phyloP scores from a whole-genome alignment of 176 grass and related monocot species.

The Ampelocalamus luodianensis region DNA sequence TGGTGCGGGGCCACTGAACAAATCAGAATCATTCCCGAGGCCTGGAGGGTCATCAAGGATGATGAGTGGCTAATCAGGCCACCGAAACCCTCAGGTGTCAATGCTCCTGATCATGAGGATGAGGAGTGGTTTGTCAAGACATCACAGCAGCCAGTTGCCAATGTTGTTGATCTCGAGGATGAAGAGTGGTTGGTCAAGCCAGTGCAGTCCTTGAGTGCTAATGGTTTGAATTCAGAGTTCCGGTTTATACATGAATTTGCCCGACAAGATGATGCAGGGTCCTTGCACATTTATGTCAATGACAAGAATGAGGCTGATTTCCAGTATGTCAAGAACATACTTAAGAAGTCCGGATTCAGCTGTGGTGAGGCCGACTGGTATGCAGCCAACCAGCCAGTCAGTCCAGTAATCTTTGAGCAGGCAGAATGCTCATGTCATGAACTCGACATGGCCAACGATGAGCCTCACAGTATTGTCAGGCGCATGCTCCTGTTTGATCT shows the following conservation, averaged over 20 bases:
- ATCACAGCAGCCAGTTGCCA: conserved; percentile 23
- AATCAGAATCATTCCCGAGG: too few species aligned
- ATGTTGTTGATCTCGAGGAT: conserved; percentile 38
- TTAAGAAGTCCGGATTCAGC: conserved; percentile 78
- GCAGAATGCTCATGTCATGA: conserved; percentile 58
- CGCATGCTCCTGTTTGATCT: conserved; percentile 94
- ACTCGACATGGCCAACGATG: conserved; percentile 29
- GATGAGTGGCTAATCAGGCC: conserved; percentile 43
- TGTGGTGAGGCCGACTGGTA: conserved; percentile 61
- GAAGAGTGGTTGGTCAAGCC: conserved; percentile 54
- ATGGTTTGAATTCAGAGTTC: conserved; percentile 43
- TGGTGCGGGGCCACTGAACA: too few species aligned
- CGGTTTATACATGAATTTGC: conserved; percentile 36
- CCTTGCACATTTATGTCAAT: conserved; percentile 59
- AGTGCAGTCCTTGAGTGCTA: conserved; percentile 5
- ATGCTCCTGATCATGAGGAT: conserved; percentile 31
- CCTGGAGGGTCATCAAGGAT: too few species aligned
- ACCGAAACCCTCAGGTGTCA: conserved; percentile 19
- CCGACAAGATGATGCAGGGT: conserved; percentile 34
- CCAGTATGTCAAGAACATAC: conserved; percentile 78
- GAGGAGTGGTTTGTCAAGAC: conserved; percentile 50
- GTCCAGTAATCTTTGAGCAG: conserved; percentile 67
- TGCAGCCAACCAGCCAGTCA: conserved; percentile 59
- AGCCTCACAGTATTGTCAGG: conserved; percentile 51
- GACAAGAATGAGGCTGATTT: conserved; percentile 84